These are phyloP conservation scores for Pseudogymnoascus destructans DNA, from an alignment of 2,329 filamentous ascomycete species.

Conservation along the genomic window DNA sequence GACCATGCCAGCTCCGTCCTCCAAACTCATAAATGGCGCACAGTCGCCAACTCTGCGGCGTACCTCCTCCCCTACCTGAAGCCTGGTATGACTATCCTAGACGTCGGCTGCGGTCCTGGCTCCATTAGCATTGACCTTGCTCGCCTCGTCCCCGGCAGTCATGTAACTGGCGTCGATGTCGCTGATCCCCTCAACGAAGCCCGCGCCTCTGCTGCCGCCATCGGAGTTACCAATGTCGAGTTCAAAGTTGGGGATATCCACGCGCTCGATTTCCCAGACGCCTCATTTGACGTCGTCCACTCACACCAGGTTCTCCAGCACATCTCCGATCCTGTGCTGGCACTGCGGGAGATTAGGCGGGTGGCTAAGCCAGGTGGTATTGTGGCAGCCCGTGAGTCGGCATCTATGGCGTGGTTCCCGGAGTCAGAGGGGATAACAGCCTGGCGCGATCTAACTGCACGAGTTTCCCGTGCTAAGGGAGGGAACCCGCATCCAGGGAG, in stretches of 20 bases:
- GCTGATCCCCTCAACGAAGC: slow-evolving; percentile 15
- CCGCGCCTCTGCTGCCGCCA: slow-evolving; percentile 13
- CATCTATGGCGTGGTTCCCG: slow-evolving; percentile 14
- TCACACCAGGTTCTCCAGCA: slow-evolving; percentile 46
- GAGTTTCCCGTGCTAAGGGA: slow-evolving; percentile 12
- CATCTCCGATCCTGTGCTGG: slow-evolving; percentile 35
- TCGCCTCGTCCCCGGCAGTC: slow-evolving; percentile 29
- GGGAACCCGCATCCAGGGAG: slow-evolving; percentile 12
- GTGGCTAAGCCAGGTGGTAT: slow-evolving; percentile 41
- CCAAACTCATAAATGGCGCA: slow-evolving; percentile 29
- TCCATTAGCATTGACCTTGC: slow-evolving; percentile 35
- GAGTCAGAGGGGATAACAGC: slow-evolving; percentile 14
- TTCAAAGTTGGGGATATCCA: slow-evolving; percentile 20
- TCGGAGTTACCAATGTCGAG: slow-evolving; percentile 15
- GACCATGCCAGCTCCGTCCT: slow-evolving; percentile 16
- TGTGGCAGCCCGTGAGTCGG: slow-evolving; percentile 32
- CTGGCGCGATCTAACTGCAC: slow-evolving; percentile 10
- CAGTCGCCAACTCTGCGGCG: slow-evolving; percentile 32
- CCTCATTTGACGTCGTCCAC: slow-evolving; percentile 45
- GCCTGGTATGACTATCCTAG: slow-evolving; percentile 26
- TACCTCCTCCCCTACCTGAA: slow-evolving; percentile 32
- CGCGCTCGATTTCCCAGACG: slow-evolving; percentile 30
- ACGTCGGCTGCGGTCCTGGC: slow-evolving; percentile 37
- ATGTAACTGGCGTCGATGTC: slow-evolving; percentile 31
- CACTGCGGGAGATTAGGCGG: slow-evolving; percentile 40